A percentile compares a stretch with the other conserved stretches of the same genome.
phyloP scores from a whole-genome alignment of 176 grass and related monocot species.

The Cenchrus fungigraminus region DNA sequence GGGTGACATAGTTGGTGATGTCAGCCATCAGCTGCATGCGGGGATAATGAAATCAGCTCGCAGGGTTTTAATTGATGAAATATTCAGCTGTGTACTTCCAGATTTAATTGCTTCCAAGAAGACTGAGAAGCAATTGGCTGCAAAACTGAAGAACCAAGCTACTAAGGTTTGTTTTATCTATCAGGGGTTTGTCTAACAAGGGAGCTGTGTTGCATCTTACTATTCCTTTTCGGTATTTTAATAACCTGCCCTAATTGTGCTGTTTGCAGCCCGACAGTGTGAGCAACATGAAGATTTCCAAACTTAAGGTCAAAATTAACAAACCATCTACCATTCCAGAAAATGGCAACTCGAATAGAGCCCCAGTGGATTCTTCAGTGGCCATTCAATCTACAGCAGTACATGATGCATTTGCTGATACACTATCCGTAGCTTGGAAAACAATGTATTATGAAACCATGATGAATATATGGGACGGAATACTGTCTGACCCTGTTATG shows the following conservation, averaged over 20 bases:
- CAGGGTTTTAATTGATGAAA: constrained; percentile 79
- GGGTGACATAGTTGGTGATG: constrained; percentile 58
- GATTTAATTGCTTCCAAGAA: constrained; percentile 75
- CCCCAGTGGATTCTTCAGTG: constrained; percentile 17
- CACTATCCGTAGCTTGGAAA: constrained; percentile 58
- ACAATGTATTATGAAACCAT: constrained; percentile 77
- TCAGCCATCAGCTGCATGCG: constrained; percentile 74
- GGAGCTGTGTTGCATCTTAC: neutral
- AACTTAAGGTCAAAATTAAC: constrained; percentile 38
- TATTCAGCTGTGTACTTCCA: constrained; percentile 77
- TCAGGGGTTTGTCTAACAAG: constrained; percentile 14
- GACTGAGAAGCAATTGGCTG: constrained; percentile 49
- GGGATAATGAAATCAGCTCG: constrained; percentile 95
- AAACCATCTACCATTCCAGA: constrained; percentile 14
- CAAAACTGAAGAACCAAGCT: constrained; percentile 52
- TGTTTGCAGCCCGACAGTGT: constrained; percentile 44
- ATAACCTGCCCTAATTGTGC: constrained; percentile 14
- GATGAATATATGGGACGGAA: constrained; percentile 70
- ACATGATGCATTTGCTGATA: constrained; percentile 52
- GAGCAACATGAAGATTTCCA: constrained; percentile 42
- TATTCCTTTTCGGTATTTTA: constrained; percentile 10
- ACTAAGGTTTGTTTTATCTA: constrained; percentile 56
- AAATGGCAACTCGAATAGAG: constrained; percentile 37
- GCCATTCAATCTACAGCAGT: constrained; percentile 23
- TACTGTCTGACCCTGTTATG: constrained; percentile 69